phyloP scores from a whole-genome alignment of 2,329 filamentous ascomycete species.

The Eurotiales sp. region DNA sequence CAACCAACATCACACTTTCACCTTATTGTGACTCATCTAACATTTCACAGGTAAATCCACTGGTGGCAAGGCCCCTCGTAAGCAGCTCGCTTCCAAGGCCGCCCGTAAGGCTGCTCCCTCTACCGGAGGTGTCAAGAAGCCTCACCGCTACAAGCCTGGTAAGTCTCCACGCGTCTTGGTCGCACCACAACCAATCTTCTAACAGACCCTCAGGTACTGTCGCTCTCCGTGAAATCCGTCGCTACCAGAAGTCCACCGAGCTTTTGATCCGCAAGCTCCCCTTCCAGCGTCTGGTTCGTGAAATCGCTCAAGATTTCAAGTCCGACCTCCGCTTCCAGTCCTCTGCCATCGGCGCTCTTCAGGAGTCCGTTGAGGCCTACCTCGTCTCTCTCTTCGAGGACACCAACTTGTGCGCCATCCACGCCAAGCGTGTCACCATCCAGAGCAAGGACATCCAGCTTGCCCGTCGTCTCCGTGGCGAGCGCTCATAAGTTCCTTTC shows the following conservation, averaged over 20 bases:
- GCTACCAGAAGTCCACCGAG: constrained; percentile 97
- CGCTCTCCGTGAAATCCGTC: constrained; percentile 96
- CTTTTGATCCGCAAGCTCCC: constrained; percentile 95
- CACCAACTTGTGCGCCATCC: constrained; percentile 97
- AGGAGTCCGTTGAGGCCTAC: constrained; percentile 98
- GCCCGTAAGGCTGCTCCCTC: constrained; percentile 97
- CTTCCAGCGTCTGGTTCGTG: constrained; percentile 95
- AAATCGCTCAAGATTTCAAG: constrained; percentile 96
- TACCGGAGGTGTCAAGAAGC: constrained; percentile 96
- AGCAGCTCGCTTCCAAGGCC: constrained; percentile 99
- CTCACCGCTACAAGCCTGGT: constrained; percentile 83
- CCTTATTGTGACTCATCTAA: neutral
- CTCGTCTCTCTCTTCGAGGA: constrained; percentile 98
- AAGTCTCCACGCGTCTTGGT: constrained; percentile 24
- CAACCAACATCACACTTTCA: neutral
- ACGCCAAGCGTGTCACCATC: constrained; percentile 99
- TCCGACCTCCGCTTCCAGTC: constrained; percentile 96
- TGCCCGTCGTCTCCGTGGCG: constrained; percentile 88
- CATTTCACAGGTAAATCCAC: constrained; percentile 62
- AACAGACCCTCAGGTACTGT: constrained; percentile 60
- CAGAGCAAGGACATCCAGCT: constrained; percentile 93
- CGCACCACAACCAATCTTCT: neutral
- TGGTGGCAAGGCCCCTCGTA: constrained; percentile 71
- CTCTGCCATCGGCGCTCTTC: constrained; percentile 91
- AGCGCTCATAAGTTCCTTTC: constrained; percentile 64